Evolutionary conservation across 352 stramenopile species (phyloP).

Genomic region (Pythium phragmitis): DNA sequence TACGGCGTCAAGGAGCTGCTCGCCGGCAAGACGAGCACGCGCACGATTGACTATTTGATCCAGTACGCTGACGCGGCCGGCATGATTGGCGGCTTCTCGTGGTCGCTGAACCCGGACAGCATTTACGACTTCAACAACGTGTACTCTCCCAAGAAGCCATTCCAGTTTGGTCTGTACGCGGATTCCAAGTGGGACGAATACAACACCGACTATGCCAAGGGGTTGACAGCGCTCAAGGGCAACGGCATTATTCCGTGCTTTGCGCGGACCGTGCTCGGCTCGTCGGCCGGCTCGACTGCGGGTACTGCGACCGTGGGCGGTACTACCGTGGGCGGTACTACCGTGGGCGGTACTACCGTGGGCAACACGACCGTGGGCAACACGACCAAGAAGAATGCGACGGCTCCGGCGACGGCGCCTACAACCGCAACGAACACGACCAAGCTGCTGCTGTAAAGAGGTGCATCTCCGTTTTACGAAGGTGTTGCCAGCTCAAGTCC

Average conservation of each 20-base stretch:
- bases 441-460: slow-evolving; percentile 19
- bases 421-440: not conserved
- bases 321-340: slow-evolving; percentile 17
- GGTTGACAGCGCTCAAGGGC: slow-evolving; percentile 61
- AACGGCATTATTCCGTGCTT: slow-evolving; percentile 76
- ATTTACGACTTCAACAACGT: slow-evolving; percentile 77
- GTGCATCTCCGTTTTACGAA: not conserved
- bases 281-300: slow-evolving; percentile 29
- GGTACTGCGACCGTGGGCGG: slow-evolving; percentile 32
- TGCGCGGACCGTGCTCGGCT: slow-evolving; percentile 36
- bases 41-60: slow-evolving; percentile 72
- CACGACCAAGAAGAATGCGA: slow-evolving; percentile 19
- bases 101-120: slow-evolving; percentile 77
- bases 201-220: slow-evolving; percentile 69
- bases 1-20: slow-evolving; percentile 60
- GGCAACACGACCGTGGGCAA: slow-evolving; percentile 16
- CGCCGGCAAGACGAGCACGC: slow-evolving; percentile 60
- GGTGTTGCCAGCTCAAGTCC: not conserved
- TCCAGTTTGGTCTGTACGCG: slow-evolving; percentile 75
- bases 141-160: slow-evolving; percentile 57
- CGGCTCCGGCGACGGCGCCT: slow-evolving; percentile 23
- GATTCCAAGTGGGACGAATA: slow-evolving; percentile 62
- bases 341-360: not conserved
- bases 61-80: slow-evolving; percentile 59
- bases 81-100: slow-evolving; percentile 79